A percentile compares a stretch with the other conserved stretches of the same genome.
Conservation (phyloP, 2,329 filamentous ascomycete species). For the Didymellaceae sp. region DNA sequence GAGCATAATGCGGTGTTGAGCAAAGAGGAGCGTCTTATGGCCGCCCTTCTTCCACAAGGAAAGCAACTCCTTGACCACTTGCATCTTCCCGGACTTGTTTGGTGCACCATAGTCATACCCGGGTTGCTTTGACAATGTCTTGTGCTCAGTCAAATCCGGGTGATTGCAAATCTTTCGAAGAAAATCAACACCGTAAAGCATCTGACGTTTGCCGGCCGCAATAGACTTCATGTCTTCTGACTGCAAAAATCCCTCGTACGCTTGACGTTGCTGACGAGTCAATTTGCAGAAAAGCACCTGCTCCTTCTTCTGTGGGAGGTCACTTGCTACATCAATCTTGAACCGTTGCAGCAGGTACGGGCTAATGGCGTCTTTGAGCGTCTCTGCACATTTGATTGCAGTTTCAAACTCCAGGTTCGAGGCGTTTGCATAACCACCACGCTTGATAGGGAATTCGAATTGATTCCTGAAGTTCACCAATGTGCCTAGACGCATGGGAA, state of each 20-base stretch:
- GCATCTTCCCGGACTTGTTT: slow-evolving; percentile 90
- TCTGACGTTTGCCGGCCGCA: slow-evolving; percentile 74
- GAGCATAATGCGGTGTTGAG: slow-evolving; percentile 92
- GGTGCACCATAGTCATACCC: slow-evolving; percentile 80
- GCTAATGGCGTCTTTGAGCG: slow-evolving; percentile 89
- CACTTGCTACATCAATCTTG: slow-evolving; percentile 91
- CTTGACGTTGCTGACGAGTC: slow-evolving; percentile 76
- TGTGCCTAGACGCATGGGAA: slow-evolving; percentile 92
- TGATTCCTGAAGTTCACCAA: slow-evolving; percentile 88
- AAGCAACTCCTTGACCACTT: slow-evolving; percentile 86
- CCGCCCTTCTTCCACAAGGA: slow-evolving; percentile 90
- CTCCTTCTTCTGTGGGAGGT: slow-evolving; percentile 94
- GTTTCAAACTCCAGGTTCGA: slow-evolving; percentile 94
- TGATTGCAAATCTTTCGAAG: slow-evolving; percentile 98
- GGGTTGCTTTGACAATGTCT: slow-evolving; percentile 61
- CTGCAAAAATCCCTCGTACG: slow-evolving; percentile 80
- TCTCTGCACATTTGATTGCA: slow-evolving; percentile 91
- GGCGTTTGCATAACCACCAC: slow-evolving; percentile 94
- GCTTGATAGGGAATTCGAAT: slow-evolving; percentile 91
- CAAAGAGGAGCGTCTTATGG: slow-evolving; percentile 92
- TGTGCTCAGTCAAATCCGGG: slow-evolving; percentile 82
- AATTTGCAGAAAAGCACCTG: slow-evolving; percentile 96
- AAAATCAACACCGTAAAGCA: slow-evolving; percentile 88
- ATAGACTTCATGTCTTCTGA: slow-evolving; percentile 90
- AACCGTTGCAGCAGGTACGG: slow-evolving; percentile 91